Evolutionary conservation across 2,329 filamentous ascomycete species (phyloP).

Genomic region (Xylaria sp.): DNA sequence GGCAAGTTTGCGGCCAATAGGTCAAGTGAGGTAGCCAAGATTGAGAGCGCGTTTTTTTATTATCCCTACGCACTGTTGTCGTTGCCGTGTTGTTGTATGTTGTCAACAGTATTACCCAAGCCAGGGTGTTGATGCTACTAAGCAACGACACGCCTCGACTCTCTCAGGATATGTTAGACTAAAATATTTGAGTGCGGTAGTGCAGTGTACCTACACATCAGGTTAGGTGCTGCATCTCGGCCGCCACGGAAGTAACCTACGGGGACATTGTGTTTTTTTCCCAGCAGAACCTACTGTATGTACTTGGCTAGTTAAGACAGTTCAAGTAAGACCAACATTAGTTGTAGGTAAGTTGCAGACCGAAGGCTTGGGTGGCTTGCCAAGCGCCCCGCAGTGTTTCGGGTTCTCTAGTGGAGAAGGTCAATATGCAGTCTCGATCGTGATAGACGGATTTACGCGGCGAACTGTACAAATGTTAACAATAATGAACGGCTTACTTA

Average conservation of each 20-base stretch:
- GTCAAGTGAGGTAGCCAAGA: neutral
- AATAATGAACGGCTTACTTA: too few species aligned
- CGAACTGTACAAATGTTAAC: neutral
- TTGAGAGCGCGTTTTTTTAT: neutral
- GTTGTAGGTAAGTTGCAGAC: neutral
- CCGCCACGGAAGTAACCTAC: too few species aligned
- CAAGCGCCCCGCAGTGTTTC: conserved; percentile 19
- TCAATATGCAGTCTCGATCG: neutral
- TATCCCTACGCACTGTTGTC: conserved; percentile 1
- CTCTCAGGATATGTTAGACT: too few species aligned
- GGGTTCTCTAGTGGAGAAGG: conserved; percentile 2
- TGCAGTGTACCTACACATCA: too few species aligned
- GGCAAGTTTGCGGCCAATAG: neutral
- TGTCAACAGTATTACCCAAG: too few species aligned
- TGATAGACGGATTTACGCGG: neutral
- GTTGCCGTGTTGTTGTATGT: conserved; percentile 28
- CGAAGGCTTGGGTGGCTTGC: conserved; percentile 14
- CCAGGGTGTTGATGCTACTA: neutral
- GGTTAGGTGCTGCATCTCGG: too few species aligned
- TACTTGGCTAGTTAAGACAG: too few species aligned
- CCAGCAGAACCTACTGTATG: too few species aligned
- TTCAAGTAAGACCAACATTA: too few species aligned
- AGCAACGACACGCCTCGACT: neutral
- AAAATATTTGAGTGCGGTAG: too few species aligned
- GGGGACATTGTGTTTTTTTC: too few species aligned